These are phyloP conservation scores for Neurospora tetraspora DNA, from an alignment of 495 filamentous ascomycete species.

Conservation along the genomic window DNA sequence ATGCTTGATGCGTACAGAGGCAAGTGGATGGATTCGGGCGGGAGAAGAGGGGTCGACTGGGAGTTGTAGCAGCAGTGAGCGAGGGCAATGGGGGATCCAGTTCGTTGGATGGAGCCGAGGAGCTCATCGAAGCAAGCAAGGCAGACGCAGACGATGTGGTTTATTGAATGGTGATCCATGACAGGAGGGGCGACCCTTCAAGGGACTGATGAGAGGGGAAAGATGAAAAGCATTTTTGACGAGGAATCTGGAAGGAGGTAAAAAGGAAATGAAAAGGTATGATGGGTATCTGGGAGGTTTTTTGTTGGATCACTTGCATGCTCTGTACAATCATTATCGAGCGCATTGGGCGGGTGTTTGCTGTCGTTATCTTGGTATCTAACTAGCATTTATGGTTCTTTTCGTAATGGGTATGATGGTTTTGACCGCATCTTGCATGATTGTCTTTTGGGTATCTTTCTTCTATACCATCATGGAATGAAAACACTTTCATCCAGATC, in stretches of 20 bases:
- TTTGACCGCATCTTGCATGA: not conserved
- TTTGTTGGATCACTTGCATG: not conserved
- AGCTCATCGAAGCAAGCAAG: not conserved
- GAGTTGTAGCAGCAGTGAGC: accelerated
- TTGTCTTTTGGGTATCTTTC: too few relatives aligned
- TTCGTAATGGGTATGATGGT: not conserved
- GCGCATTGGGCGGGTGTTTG: not conserved
- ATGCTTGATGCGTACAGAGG: not conserved
- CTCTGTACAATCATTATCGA: not conserved
- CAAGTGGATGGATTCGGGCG: not conserved
- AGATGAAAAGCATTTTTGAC: not conserved
- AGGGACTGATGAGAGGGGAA: not conserved
- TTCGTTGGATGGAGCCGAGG: not conserved
- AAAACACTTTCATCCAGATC: too few relatives aligned
- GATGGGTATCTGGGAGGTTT: not conserved
- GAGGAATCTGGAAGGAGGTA: not conserved
- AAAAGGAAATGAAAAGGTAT: not conserved
- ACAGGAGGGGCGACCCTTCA: not conserved
- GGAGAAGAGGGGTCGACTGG: not conserved
- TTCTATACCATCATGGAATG: too few relatives aligned
- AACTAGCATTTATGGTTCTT: not conserved
- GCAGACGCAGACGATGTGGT: not conserved
- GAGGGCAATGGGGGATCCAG: not conserved
- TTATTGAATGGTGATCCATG: not conserved
- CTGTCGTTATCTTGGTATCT: not conserved